phyloP scores from a whole-genome alignment of 176 grass and related monocot genomes.

The Juncus inflexus region DNA sequence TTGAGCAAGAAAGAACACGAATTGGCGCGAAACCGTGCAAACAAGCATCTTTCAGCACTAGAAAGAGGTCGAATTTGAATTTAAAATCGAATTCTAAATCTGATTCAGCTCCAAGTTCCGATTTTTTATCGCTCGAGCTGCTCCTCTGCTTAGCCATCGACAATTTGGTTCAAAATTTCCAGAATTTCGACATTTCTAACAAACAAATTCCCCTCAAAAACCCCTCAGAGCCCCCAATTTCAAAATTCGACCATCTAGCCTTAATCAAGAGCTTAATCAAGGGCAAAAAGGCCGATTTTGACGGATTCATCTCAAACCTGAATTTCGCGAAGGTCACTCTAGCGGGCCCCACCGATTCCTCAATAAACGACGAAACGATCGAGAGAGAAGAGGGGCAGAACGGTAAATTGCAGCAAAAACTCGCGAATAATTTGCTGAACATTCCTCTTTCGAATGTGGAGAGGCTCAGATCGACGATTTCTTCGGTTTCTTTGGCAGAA shows the following conservation, averaged over 20 bases:
- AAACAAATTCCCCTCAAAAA: conserved; percentile 35
- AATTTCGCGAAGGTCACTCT: conserved; percentile 61
- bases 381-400: conserved; percentile 27
- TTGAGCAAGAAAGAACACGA: conserved; percentile 17
- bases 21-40: neutral
- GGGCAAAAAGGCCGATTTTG: conserved; percentile 73
- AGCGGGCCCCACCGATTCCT: conserved; percentile 24
- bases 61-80: conserved; percentile 2
- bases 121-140: conserved; percentile 40
- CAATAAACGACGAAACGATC: conserved; percentile 23
- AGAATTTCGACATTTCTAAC: conserved; percentile 36
- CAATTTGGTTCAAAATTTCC: conserved; percentile 54
- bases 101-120: conserved; percentile 13
- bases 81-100: conserved; percentile 24
- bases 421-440: conserved; percentile 56
- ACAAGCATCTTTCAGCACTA: conserved; percentile 24
- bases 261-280: conserved; percentile 49
- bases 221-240: conserved; percentile 9
- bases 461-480: conserved; percentile 66
- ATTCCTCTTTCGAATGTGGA: conserved; percentile 87
- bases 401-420: conserved; percentile 37
- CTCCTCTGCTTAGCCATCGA: conserved; percentile 79
- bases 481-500: conserved; percentile 60
- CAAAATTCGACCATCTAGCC: conserved; percentile 30
- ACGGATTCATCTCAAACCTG: conserved; percentile 72